A percentile compares a stretch with the other conserved stretches of the same genome.
Conservation (phyloP, 495 filamentous ascomycete genomes). For the Hypoxylon crocopeplum region DNA sequence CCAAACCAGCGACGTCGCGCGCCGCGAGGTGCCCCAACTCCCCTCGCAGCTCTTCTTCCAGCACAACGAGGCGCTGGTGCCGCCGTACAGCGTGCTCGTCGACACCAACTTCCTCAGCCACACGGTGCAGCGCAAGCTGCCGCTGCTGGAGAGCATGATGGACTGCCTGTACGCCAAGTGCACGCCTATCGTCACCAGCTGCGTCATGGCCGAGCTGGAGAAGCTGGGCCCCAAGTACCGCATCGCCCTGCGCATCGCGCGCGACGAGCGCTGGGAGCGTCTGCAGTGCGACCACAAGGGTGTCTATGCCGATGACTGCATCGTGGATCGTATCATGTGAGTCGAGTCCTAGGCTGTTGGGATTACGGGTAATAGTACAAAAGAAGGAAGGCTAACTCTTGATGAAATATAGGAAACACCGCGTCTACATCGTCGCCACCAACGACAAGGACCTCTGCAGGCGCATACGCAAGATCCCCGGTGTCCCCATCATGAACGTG, state of each 20-base stretch:
- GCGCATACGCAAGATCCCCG: constrained; percentile 79
- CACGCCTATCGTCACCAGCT: constrained; percentile 74
- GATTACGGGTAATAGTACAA: too few species aligned
- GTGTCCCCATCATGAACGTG: constrained; percentile 70
- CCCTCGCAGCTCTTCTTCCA: constrained; percentile 92
- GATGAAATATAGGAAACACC: constrained; percentile 49
- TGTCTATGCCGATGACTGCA: constrained; percentile 93
- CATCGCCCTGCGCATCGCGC: constrained; percentile 87
- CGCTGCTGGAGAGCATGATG: constrained; percentile 78
- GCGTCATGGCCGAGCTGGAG: constrained; percentile 83
- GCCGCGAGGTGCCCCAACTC: constrained; percentile 75
- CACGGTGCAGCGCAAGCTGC: constrained; percentile 88
- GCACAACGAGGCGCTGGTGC: constrained; percentile 88
- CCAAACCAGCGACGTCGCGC: constrained; percentile 49
- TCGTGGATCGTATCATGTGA: constrained; percentile 81
- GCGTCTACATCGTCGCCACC: constrained; percentile 87
- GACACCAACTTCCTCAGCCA: constrained; percentile 96
- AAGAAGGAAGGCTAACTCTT: too few species aligned
- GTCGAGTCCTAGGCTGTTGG: too few species aligned
- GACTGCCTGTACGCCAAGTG: constrained; percentile 75
- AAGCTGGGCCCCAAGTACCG: constrained; percentile 91
- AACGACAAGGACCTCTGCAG: constrained; percentile 87
- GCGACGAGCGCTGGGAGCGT: constrained; percentile 87
- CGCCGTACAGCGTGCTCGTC: constrained; percentile 84
- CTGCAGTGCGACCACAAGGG: constrained; percentile 88